Evolutionary conservation across 2,329 filamentous ascomycete genomes (phyloP), one percentile per base, ranked within the genome.

Genomic region (Cordyceps cateniannulata): DNA sequence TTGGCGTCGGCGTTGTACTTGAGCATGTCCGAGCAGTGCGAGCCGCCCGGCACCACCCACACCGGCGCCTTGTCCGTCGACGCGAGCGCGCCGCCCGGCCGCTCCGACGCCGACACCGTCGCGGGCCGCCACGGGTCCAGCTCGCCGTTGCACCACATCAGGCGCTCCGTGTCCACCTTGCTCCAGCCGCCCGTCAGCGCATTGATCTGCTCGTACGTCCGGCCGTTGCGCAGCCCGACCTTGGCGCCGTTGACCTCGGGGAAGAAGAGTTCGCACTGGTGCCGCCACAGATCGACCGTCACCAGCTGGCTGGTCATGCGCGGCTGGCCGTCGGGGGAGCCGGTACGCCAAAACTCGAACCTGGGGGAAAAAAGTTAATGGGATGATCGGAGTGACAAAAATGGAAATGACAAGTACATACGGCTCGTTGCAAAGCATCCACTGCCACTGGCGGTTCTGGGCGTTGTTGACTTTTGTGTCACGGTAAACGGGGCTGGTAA

Each of bases 11-110:
- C 76, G 0, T 89, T 79, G 0, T 81, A 81, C 38, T 52, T n/a
- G 77, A 90, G 92, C 0, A 84, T 82, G 7, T 81, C 75, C 3
- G 77, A 75, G 74, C 89, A 93, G 67, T 87, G 77, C 10, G 80
- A 69, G 1, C 80, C 81, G 2, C 52, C 45, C 8, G 72, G 69
- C 51, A 64, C 68, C 64, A 73, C 75, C 53, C 72, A 63, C 0
- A 71, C 69, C 0, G 77, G 78, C 63, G 80, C 77, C 77, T 77
- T 79, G 65, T 78, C 79, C 8, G 72, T 69, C 44, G 66, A 69
- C 67, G 79, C 75, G 42, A 80, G 70, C 27, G 25, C 18, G n/a
- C 60, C 60, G 48, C 60, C 54, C 18, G 54, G 60, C 6, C 60
- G 38, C 44, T 18, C 40, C 4, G 38, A 29, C 32, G 60, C 53